Base-by-base conservation (phyloP, 805 yeast genomes). In the Sugiyamaella smithiae region DNA sequence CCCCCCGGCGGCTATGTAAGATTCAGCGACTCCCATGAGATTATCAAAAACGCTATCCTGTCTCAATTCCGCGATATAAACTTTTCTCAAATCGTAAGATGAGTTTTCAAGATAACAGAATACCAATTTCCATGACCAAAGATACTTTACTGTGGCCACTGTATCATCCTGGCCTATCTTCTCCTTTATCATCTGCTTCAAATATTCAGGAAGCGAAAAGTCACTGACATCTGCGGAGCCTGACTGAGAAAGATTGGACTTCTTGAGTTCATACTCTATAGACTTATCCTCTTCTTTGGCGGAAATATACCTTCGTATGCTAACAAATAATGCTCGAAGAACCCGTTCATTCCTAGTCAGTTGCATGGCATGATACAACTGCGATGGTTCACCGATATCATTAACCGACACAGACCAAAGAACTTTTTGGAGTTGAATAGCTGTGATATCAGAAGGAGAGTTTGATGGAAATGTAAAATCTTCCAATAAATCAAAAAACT, bases 61-160 rank as follows among this genome's bases (percentile, higher is more conserved):
- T 23, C 76, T 78, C 48, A 88, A 61, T 54, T 84, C 84, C 17
- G 67, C 71, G 29, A 83, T 75, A 57, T 84, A 85, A 37, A 73
- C 70, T 40, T 77, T 74, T 49, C 89, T 74, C 55, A 88, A 72
- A 35, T 78, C 76, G 55, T 79, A 80, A 0, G 93, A 79, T 4
- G 85, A 75, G 50, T 81, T 79, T 45, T 75, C 73, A 61, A 88
- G 85, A 63, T 81, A 81, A 24, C 67, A 69, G 53, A 85, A 72
- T 0, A 85, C 64, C 46, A 87, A 68, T 52, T 67, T 68, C 95
- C 95, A 89, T 48, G 80, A 68, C 82, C 50, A 48, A 28, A 57
- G 40, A 28, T 50, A 57, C 16, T 50, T 19, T 59, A 59, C 2
- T 71, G 70, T 12, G 53, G 52, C 6, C 17, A 54, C 57, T 4